These are phyloP conservation scores for Penicillium cinerascens DNA, from an alignment of 495 filamentous ascomycete genomes.

Conservation along the genomic window DNA sequence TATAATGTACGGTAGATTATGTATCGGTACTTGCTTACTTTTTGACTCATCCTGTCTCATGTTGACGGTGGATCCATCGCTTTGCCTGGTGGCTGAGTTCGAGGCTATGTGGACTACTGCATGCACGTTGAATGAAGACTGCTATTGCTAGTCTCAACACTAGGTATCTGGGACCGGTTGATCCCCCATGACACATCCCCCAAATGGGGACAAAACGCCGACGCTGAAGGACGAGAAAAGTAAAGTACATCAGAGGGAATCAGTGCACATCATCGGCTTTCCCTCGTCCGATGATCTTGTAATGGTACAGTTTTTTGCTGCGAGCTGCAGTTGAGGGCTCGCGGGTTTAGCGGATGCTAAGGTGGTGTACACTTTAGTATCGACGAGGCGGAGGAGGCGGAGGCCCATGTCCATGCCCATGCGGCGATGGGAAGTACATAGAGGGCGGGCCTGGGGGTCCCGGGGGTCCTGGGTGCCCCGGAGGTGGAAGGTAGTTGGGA, in stretches of 20 bases:
- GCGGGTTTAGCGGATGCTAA: too few relatives aligned
- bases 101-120: neutral
- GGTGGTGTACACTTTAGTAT: conserved; percentile 3
- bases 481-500: conserved; percentile 27
- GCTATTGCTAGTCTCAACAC: neutral
- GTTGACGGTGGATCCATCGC: conserved; percentile 8
- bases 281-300: neutral
- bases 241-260: conserved; percentile 6
- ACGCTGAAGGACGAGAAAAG: conserved; percentile 11
- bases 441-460: conserved; percentile 13
- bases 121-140: neutral
- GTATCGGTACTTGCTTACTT: neutral
- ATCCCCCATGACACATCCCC: neutral
- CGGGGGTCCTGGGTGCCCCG: conserved; percentile 17
- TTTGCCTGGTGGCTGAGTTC: too few relatives aligned
- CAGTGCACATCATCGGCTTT: neutral
- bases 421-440: conserved; percentile 21
- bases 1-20: neutral
- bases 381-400: conserved; percentile 16
- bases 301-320: neutral
- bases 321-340: neutral
- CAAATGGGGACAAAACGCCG: conserved; percentile 8
- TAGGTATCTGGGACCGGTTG: neutral
- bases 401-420: conserved; percentile 4
- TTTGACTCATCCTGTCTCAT: conserved; percentile 32